These are phyloP conservation scores for Rhodotorula graminis DNA, from an alignment of 768 basidiomycete species.

Conservation along the genomic window DNA sequence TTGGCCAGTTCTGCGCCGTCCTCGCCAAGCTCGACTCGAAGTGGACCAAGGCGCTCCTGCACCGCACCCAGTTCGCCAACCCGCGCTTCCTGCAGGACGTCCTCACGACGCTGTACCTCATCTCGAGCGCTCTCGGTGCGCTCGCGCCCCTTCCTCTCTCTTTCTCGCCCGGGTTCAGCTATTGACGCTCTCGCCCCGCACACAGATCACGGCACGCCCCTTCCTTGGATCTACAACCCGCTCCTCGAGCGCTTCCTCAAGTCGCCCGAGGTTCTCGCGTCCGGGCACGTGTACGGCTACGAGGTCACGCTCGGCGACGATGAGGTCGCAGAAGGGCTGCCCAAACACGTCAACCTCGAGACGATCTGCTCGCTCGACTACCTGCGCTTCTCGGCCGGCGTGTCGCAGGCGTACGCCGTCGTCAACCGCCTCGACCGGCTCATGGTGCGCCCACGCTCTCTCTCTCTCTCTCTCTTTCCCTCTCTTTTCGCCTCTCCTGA, in stretches of 20 bases:
- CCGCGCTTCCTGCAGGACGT: constrained; percentile 37
- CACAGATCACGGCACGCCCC: constrained; percentile 18
- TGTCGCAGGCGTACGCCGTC: constrained; percentile 37
- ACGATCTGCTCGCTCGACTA: constrained; percentile 41
- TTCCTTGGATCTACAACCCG: constrained; percentile 37
- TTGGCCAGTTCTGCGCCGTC: constrained; percentile 32
- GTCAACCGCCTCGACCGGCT: constrained; percentile 36
- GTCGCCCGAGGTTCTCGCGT: constrained; percentile 19
- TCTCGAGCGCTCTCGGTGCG: constrained; percentile 27
- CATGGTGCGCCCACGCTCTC: constrained; percentile 23
- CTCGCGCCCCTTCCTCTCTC: not conserved
- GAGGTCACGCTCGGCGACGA: constrained; percentile 29
- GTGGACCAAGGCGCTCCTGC: constrained; percentile 39
- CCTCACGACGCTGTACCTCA: constrained; percentile 26
- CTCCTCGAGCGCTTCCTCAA: constrained; percentile 36
- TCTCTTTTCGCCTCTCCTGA: not conserved
- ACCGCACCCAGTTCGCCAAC: constrained; percentile 36
- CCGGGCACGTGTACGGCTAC: constrained; percentile 19
- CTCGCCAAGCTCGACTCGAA: constrained; percentile 23
- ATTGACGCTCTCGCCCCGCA: not conserved
- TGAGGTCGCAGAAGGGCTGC: constrained; percentile 26
- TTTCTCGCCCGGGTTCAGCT: too few species aligned
- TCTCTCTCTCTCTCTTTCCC: not conserved
- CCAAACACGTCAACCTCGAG: constrained; percentile 32
- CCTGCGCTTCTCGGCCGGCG: constrained; percentile 37